phyloP scores from a whole-genome alignment of 495 filamentous ascomycete species.

The Podospora pseudopauciseta region DNA sequence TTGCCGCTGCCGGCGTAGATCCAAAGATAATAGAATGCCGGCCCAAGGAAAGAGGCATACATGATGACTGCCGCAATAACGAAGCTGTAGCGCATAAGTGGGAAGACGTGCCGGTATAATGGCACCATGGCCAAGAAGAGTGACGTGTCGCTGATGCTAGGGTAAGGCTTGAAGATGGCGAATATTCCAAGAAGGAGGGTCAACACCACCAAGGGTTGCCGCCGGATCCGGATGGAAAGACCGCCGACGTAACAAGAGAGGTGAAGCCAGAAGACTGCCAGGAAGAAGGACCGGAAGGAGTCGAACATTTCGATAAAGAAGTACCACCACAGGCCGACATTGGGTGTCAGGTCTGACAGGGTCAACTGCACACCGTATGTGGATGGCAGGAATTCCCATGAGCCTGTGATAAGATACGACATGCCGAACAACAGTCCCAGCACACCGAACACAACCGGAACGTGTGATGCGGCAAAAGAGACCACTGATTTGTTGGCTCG shows the following conservation, averaged over 20 bases:
- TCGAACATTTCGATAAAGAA: conserved; percentile 99
- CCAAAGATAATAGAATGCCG: conserved; percentile 96
- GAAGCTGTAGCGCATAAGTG: conserved; percentile 91
- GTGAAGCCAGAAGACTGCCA: conserved; percentile 97
- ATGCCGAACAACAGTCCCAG: conserved; percentile 57
- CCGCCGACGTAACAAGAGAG: conserved; percentile 82
- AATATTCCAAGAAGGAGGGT: conserved; percentile 81
- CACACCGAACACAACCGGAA: conserved; percentile 45
- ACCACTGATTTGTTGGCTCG: conserved; percentile 32
- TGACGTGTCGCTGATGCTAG: conserved; percentile 81
- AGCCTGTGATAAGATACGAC: conserved; percentile 74
- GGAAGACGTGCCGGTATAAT: conserved; percentile 91
- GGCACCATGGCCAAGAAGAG: conserved; percentile 79
- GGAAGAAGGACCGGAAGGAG: conserved; percentile 93
- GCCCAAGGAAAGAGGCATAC: conserved; percentile 84
- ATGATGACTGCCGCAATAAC: conserved; percentile 74
- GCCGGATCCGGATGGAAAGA: conserved; percentile 70
- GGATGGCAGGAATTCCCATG: conserved; percentile 78
- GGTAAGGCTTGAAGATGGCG: conserved; percentile 93
- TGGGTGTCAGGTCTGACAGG: conserved; percentile 89
- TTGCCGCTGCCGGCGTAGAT: conserved; percentile 98
- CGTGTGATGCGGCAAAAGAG: conserved; percentile 52
- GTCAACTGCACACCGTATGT: conserved; percentile 91
- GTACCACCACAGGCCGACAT: conserved; percentile 98
- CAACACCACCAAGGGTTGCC: conserved; percentile 82